These are phyloP conservation scores for Scenedesmus sp. DNA, from an alignment of 163 green algal species.

Conservation along the genomic window DNA sequence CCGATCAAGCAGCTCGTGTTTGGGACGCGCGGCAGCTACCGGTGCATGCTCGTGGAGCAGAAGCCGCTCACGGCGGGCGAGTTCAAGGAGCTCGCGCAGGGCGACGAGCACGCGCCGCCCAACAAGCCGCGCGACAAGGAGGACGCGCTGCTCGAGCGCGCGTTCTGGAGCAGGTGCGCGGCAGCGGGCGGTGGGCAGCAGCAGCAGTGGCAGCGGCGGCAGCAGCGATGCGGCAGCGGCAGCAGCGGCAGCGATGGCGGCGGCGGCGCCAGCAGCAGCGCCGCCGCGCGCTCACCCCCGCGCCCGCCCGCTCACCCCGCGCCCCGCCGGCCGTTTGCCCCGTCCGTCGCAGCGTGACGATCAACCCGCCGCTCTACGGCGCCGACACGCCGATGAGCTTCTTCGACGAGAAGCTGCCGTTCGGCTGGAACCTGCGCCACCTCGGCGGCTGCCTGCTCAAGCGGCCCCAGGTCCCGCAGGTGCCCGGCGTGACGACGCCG, in stretches of 20 bases:
- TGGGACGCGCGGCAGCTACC: slow-evolving; percentile 77
- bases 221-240: no score
- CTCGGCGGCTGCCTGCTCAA: slow-evolving; percentile 54
- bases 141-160: slow-evolving; percentile 77
- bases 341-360: slow-evolving; percentile 71
- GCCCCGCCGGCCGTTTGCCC: no score
- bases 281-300: no score
- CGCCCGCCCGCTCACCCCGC: no score
- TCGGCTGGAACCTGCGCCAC: slow-evolving; percentile 84
- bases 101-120: slow-evolving; percentile 24
- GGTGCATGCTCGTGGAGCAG: slow-evolving; percentile 89
- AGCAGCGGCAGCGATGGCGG: no score
- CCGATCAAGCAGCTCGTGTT: slow-evolving; percentile 91
- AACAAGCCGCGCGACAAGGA: slow-evolving; percentile 36
- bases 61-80: slow-evolving; percentile 61
- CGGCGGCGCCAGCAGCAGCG: no score
- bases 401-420: slow-evolving; percentile 84
- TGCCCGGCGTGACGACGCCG: slow-evolving; percentile 86
- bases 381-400: slow-evolving; percentile 87
- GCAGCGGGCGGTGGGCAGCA: no score
- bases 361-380: slow-evolving; percentile 87
- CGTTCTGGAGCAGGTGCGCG: slow-evolving; percentile 80
- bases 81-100: slow-evolving; percentile 3
- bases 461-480: slow-evolving; percentile 14
- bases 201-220: no score